phyloP scores from a whole-genome alignment of 768 basidiomycete genomes.

The Suillus lakei region DNA sequence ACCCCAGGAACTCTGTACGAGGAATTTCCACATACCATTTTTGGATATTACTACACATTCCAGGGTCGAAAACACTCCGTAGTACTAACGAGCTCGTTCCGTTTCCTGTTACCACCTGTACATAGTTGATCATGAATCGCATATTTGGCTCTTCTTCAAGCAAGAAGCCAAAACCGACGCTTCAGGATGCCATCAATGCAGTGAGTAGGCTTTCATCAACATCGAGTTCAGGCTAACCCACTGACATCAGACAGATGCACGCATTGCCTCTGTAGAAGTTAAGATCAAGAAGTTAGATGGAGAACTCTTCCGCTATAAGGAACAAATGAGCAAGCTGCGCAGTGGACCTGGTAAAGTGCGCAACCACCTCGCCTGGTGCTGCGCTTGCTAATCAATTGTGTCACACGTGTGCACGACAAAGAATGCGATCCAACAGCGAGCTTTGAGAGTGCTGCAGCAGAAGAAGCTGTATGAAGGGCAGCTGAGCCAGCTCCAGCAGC shows the following conservation, averaged over 20 bases:
- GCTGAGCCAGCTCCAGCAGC: slow-evolving; percentile 88
- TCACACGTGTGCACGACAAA: slow-evolving; percentile 33
- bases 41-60: neutral
- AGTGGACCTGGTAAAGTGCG: slow-evolving; percentile 94
- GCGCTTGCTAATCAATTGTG: neutral
- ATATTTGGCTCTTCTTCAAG: slow-evolving; percentile 77
- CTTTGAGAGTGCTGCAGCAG: slow-evolving; percentile 90
- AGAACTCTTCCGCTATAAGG: slow-evolving; percentile 89
- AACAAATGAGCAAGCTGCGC: slow-evolving; percentile 93
- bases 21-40: neutral
- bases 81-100: neutral
- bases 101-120: neutral
- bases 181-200: slow-evolving; percentile 93
- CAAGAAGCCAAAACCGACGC: slow-evolving; percentile 83
- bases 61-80: neutral
- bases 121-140: slow-evolving; percentile 71
- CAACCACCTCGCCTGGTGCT: slow-evolving; percentile 6
- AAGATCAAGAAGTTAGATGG: slow-evolving; percentile 97
- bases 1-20: slow-evolving; percentile 2
- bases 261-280: slow-evolving; percentile 89
- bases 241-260: slow-evolving; percentile 74
- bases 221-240: neutral
- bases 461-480: slow-evolving; percentile 96
- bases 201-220: slow-evolving; percentile 47
- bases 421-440: slow-evolving; percentile 94